Conservation (phyloP, 2,329 filamentous ascomycete species). For the Corinectria fuckeliana region DNA sequence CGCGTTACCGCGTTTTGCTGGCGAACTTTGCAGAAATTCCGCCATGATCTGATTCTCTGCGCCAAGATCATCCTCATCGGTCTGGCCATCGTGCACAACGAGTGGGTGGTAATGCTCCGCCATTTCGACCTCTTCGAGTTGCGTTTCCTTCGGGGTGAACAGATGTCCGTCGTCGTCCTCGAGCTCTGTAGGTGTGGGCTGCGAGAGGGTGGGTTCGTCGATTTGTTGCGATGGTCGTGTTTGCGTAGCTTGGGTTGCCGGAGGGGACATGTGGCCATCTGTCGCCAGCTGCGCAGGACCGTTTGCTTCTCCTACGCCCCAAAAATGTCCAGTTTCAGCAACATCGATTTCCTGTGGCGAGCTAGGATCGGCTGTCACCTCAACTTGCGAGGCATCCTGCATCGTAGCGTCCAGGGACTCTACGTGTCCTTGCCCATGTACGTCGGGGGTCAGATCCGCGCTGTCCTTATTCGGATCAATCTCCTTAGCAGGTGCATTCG, state of each 20-base stretch:
- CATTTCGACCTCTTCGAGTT: slow-evolving; percentile 27
- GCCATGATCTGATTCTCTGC: slow-evolving; percentile 41
- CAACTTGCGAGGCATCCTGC: slow-evolving; percentile 19
- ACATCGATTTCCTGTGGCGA: slow-evolving; percentile 2
- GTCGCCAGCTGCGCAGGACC: slow-evolving; percentile 14
- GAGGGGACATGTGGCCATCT: slow-evolving; percentile 31
- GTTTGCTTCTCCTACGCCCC: slow-evolving; percentile 9
- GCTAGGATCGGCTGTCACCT: slow-evolving; percentile 2
- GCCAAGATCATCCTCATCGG: slow-evolving; percentile 32
- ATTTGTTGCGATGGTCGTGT: slow-evolving; percentile 22
- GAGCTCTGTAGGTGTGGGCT: slow-evolving; percentile 17
- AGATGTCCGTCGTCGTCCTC: slow-evolving; percentile 22
- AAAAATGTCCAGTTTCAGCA: slow-evolving; percentile 5
- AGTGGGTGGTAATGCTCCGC: slow-evolving; percentile 16
- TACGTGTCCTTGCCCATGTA: slow-evolving; percentile 6
- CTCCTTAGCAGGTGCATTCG: slow-evolving; percentile 8
- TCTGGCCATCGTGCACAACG: slow-evolving; percentile 13
- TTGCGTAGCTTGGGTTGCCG: slow-evolving; percentile 27
- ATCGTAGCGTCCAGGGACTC: slow-evolving; percentile 26
- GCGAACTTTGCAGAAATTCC: slow-evolving; percentile 39
- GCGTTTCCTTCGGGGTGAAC: slow-evolving; percentile 34
- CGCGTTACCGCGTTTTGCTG: slow-evolving; percentile 15
- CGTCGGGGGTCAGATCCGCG: slow-evolving; percentile 3
- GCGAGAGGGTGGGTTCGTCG: slow-evolving; percentile 13
- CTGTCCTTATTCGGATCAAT: slow-evolving; percentile 1